Conservation (phyloP, 192 early-diverging fungal genomes). For the Backusella liffmaniae region DNA sequence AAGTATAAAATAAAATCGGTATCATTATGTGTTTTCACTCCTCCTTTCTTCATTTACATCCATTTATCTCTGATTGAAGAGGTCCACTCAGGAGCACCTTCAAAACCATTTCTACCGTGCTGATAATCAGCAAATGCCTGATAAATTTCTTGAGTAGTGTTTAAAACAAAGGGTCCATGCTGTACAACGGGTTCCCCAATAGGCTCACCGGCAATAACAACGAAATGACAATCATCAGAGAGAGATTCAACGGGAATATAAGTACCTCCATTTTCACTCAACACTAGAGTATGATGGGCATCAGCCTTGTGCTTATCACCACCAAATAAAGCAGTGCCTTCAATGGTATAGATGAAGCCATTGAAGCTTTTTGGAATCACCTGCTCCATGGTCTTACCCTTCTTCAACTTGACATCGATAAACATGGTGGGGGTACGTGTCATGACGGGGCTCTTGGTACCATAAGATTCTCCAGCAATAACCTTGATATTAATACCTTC, state of each 20-base stretch:
- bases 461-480: conserved; percentile 83
- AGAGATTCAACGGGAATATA: conserved; percentile 36
- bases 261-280: conserved; percentile 37
- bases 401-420: conserved; percentile 69
- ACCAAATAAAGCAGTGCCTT: conserved; percentile 56
- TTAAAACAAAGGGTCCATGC: conserved; percentile 69
- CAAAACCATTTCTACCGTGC: conserved; percentile 65
- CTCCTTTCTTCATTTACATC: not conserved
- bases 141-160: conserved; percentile 45
- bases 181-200: conserved; percentile 58
- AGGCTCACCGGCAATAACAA: conserved; percentile 37
- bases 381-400: conserved; percentile 54
- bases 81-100: conserved; percentile 56
- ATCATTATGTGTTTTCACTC: not conserved
- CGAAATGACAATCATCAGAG: conserved; percentile 32
- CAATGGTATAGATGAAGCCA: conserved; percentile 64
- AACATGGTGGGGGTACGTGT: conserved; percentile 82
- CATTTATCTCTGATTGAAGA: conserved; percentile 39
- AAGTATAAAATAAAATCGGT: not conserved
- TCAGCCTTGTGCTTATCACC: conserved; percentile 32
- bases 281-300: conserved; percentile 47
- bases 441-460: conserved; percentile 62
- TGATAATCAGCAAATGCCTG: conserved; percentile 60
- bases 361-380: conserved; percentile 52
- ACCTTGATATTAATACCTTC: conserved; percentile 70